These are phyloP conservation scores for Penicillium nucicola DNA, from an alignment of 495 filamentous ascomycete species.

Conservation along the genomic window DNA sequence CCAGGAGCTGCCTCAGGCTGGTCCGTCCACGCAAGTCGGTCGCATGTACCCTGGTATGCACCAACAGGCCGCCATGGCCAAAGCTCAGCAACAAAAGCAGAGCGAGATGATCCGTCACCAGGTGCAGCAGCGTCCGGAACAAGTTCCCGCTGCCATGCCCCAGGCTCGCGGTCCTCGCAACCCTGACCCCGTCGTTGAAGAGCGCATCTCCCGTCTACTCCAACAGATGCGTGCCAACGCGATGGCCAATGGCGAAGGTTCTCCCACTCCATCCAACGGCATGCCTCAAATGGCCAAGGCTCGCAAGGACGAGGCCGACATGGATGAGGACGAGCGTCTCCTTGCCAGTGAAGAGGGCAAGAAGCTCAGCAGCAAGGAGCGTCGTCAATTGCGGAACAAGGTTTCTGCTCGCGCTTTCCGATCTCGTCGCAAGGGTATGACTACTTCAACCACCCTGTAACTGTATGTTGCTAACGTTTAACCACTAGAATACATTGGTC, in stretches of 20 bases:
- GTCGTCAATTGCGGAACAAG: conserved; percentile 93
- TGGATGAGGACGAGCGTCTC: conserved; percentile 95
- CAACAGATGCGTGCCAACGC: conserved; percentile 77
- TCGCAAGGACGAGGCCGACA: conserved; percentile 92
- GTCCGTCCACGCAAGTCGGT: conserved; percentile 55
- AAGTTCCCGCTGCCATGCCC: conserved; percentile 24
- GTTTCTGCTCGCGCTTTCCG: conserved; percentile 97
- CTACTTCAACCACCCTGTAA: not conserved
- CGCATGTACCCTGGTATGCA: conserved; percentile 89
- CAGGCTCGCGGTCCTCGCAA: conserved; percentile 45
- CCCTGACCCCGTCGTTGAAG: conserved; percentile 70
- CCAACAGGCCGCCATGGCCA: conserved; percentile 77
- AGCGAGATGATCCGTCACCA: conserved; percentile 61
- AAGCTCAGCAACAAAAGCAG: conserved; percentile 66
- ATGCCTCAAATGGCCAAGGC: conserved; percentile 54
- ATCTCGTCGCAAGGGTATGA: conserved; percentile 89
- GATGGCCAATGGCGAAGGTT: conserved; percentile 49
- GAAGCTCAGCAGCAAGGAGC: conserved; percentile 91
- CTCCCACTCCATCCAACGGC: conserved; percentile 39
- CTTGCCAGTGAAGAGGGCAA: conserved; percentile 96
- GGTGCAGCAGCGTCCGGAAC: conserved; percentile 42
- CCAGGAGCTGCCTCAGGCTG: conserved; percentile 45
- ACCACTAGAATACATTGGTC: conserved; percentile 80
- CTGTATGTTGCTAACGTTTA: conserved; percentile 38
- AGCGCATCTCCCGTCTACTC: conserved; percentile 80